phyloP scores from a whole-genome alignment of 208 protist species.

The Leishmania mexicana region DNA sequence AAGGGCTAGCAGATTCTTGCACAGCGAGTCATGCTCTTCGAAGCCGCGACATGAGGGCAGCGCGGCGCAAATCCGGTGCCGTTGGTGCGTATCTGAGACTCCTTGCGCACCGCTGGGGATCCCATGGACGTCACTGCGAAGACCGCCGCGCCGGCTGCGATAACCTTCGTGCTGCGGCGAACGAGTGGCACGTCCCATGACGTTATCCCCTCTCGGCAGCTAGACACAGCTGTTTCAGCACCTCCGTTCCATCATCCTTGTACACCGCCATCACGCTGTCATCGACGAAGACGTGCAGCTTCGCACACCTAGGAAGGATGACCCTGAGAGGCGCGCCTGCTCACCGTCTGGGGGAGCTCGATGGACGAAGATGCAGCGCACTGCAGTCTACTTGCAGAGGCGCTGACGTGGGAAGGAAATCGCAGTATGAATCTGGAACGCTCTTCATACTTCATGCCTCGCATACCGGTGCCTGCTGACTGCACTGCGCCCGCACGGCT shows the following conservation, averaged over 20 bases:
- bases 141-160: conserved; percentile 4
- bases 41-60: not conserved
- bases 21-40: not conserved
- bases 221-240: not conserved
- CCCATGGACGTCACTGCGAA: conserved; percentile 18
- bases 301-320: not conserved
- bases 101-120: not conserved
- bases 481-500: conserved; percentile 9
- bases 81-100: not conserved
- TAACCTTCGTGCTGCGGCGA: conserved; percentile 12
- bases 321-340: conserved; percentile 4
- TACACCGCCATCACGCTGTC: conserved; percentile 36
- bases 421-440: conserved; percentile 11
- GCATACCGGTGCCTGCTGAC: conserved; percentile 17
- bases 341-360: not conserved
- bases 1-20: not conserved
- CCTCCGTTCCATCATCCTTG: conserved; percentile 37
- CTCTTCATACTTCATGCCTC: conserved; percentile 21
- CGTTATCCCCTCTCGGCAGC: not conserved
- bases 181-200: conserved; percentile 17
- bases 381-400: conserved; percentile 19
- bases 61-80: not conserved
- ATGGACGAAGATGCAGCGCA: not conserved
- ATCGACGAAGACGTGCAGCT: conserved; percentile 33
- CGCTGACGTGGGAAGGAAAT: conserved; percentile 4